phyloP scores from a whole-genome alignment of 164 flowering plant species.

The Saururus chinensis region DNA sequence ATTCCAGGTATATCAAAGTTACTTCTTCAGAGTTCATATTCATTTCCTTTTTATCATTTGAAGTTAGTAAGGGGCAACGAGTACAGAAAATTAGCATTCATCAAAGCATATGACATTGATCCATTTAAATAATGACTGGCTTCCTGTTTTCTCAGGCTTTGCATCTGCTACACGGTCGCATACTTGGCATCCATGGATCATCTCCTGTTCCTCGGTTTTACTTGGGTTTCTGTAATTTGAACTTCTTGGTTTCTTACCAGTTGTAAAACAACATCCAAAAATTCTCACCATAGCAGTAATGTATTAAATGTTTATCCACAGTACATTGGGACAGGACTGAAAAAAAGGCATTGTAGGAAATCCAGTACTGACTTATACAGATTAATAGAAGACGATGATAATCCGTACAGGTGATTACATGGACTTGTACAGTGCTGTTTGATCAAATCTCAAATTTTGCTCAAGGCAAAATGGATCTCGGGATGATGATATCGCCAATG shows the following conservation, averaged over 20 bases:
- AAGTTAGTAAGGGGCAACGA: neutral
- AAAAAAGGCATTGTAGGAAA: neutral
- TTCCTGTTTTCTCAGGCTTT: constrained; percentile 1
- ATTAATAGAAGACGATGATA: constrained; percentile 2
- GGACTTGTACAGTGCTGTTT: constrained; percentile 16
- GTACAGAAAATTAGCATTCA: too few species aligned
- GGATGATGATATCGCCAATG: constrained; percentile 82
- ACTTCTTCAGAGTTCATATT: neutral
- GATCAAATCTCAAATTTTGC: neutral
- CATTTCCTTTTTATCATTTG: neutral
- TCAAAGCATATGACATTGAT: too few species aligned
- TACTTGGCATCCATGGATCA: constrained; percentile 3
- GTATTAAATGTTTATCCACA: constrained; percentile 4
- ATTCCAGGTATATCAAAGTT: neutral
- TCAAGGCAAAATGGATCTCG: constrained; percentile 36
- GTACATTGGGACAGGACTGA: constrained; percentile 1
- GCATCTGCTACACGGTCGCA: constrained; percentile 4
- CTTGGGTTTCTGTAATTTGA: neutral
- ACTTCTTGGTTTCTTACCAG: neutral
- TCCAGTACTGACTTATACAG: constrained; percentile 5
- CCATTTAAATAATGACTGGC: neutral
- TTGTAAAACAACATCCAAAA: neutral
- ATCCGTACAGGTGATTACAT: constrained; percentile 14
- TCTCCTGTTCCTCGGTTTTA: constrained; percentile 3
- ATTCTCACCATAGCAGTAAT: neutral